A percentile compares a stretch with the other conserved stretches of the same genome.
phyloP scores from a whole-genome alignment of 2,329 filamentous ascomycete genomes.

The Sporothrix protearum region DNA sequence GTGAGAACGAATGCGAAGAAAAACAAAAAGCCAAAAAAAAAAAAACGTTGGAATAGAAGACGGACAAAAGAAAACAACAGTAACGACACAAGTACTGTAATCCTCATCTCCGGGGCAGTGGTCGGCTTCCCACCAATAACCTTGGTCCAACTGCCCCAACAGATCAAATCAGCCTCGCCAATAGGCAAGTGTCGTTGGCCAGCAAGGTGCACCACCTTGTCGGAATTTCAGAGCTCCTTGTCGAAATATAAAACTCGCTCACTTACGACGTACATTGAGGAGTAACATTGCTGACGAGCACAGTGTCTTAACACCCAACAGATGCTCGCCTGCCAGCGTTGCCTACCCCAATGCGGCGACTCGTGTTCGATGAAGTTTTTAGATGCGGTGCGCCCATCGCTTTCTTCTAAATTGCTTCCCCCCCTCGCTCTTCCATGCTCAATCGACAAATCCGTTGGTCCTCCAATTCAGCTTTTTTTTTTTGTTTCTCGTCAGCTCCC shows the following conservation, averaged over 20 bases:
- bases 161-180: background rate
- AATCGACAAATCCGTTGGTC: background rate
- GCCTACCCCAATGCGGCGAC: background rate
- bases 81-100: background rate
- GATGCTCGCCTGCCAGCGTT: background rate
- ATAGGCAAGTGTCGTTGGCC: background rate
- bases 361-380: background rate
- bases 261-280: too few species aligned
- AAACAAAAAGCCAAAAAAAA: background rate
- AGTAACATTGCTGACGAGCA: background rate
- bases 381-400: background rate
- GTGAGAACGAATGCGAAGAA: background rate
- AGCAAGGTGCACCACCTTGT: background rate
- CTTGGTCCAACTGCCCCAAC: background rate
- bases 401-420: background rate
- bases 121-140: background rate
- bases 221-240: background rate
- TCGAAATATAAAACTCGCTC: background rate
- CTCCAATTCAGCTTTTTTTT: background rate
- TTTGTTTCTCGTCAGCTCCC: slow-evolving; percentile 1
- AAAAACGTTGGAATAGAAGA: too few species aligned
- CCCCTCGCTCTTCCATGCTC: background rate
- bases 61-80: background rate
- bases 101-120: background rate
- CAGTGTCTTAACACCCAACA: background rate